These are phyloP conservation scores for Pseudoturritis turrita DNA, from an alignment of 345 rosid genomes.

Conservation along the genomic window DNA sequence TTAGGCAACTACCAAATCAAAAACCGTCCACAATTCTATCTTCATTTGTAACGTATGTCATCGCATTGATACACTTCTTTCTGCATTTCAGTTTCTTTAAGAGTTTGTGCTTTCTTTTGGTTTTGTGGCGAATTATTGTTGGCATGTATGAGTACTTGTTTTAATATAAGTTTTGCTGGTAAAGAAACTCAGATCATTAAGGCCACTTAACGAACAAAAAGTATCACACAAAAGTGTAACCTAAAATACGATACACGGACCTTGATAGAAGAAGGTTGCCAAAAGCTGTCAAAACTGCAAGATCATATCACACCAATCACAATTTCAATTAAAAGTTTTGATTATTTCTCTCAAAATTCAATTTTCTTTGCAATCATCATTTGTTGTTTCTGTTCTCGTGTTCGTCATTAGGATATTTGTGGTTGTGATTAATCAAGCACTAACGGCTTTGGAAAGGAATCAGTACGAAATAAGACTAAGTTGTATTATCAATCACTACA, in stretches of 20 bases:
- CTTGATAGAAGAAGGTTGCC: too few relatives aligned
- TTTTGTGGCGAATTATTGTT: background rate
- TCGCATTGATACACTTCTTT: background rate
- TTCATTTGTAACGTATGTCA: background rate
- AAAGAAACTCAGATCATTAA: too few relatives aligned
- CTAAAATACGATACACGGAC: too few relatives aligned
- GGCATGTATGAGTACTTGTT: background rate
- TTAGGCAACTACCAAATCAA: conserved; percentile 15
- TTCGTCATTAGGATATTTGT: background rate
- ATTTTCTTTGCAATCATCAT: background rate
- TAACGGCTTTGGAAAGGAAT: background rate
- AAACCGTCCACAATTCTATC: conserved; percentile 6
- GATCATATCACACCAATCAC: too few relatives aligned
- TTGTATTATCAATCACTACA: conserved; percentile 1
- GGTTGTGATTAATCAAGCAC: background rate
- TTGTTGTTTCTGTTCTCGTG: too few relatives aligned
- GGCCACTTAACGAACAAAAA: too few relatives aligned
- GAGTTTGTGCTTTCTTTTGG: background rate
- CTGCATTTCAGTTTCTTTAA: background rate
- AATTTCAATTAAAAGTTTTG: too few relatives aligned
- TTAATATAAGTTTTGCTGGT: background rate
- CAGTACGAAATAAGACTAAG: background rate
- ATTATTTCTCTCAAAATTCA: too few relatives aligned
- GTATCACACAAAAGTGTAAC: too few relatives aligned
- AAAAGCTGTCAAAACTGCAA: too few relatives aligned